phyloP scores from a whole-genome alignment of 345 rosid genomes.

The Brassica napus region Da-Ae NC_063444.1:45661001-45661500 shows the following conservation, averaged over 20 bases:
- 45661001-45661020: slow-evolving; percentile 95
- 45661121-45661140: neutral
- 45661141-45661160: slow-evolving; percentile 16
- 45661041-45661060: slow-evolving; percentile 94
- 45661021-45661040: slow-evolving; percentile 94
- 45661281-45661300: slow-evolving; percentile 88
- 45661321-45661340: slow-evolving; percentile 81
- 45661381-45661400: slow-evolving; percentile 1
- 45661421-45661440: slow-evolving; percentile 5
- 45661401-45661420: slow-evolving; percentile 16
- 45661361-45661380: slow-evolving; percentile 34
- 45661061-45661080: slow-evolving; percentile 29
- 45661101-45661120: neutral
- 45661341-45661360: slow-evolving; percentile 96
- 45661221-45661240: neutral
- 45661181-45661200: no score
- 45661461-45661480: slow-evolving; percentile 84
- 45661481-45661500: slow-evolving; percentile 75
- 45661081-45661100: slow-evolving; percentile 17
- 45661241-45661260: neutral
- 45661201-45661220: neutral
- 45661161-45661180: neutral
- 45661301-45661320: slow-evolving; percentile 97
- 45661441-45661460: slow-evolving; percentile 98
- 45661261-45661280: slow-evolving; percentile 67